Evolutionary conservation across 805 yeast genomes (phyloP).

Genomic region (Ogataea parapolymorpha): DNA sequence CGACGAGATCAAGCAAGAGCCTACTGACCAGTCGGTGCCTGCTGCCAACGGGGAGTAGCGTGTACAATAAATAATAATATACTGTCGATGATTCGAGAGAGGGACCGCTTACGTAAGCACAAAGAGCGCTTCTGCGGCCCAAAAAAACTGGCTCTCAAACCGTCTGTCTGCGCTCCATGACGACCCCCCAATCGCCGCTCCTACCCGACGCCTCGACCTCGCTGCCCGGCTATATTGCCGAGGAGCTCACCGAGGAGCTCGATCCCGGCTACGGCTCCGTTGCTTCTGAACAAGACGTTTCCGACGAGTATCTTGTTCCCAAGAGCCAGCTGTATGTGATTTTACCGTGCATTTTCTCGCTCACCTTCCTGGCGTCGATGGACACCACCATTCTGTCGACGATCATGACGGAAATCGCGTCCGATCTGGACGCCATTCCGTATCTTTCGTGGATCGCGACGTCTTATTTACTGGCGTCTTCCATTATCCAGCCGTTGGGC

Average conservation of each 20-base stretch:
- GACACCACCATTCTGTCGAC: conserved; percentile 71
- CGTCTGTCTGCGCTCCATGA: neutral
- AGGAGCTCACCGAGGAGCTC: conserved; percentile 11
- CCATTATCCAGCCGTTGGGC: conserved; percentile 75
- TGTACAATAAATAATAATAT: too few relatives aligned
- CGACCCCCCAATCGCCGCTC: conserved; percentile 2
- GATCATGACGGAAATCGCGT: conserved; percentile 59
- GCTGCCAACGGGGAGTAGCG: neutral
- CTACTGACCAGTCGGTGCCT: conserved; percentile 15
- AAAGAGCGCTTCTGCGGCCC: neutral
- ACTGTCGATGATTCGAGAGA: too few relatives aligned
- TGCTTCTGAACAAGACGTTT: neutral
- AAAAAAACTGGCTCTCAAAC: neutral
- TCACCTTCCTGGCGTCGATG: conserved; percentile 58
- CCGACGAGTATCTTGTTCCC: conserved; percentile 29
- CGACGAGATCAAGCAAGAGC: conserved; percentile 47
- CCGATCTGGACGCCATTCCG: conserved; percentile 62
- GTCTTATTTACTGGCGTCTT: conserved; percentile 61
- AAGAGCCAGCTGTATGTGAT: conserved; percentile 30
- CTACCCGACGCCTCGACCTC: conserved; percentile 27
- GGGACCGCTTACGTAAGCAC: neutral
- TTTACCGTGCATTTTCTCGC: conserved; percentile 41
- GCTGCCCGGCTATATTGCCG: conserved; percentile 29
- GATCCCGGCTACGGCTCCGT: conserved; percentile 7
- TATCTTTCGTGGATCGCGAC: conserved; percentile 73